Conservation (phyloP, 331 rosid genomes). For the Rhamnella rubrinervis region DNA sequence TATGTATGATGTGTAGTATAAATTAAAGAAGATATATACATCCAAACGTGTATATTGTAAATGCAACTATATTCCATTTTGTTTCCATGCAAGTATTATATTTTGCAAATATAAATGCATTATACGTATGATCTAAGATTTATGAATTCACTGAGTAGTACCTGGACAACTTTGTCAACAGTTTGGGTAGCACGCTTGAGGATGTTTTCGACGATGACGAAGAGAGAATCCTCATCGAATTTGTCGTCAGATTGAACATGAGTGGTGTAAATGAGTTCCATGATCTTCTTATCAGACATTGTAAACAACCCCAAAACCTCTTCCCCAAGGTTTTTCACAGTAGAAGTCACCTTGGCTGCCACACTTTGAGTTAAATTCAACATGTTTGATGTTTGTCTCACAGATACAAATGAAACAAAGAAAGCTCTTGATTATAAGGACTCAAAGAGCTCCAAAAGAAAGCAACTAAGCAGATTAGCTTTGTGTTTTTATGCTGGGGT, state of each 20-base stretch:
- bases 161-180: slow-evolving; percentile 54
- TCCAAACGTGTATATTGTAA: no score
- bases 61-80: no score
- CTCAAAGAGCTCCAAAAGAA: no score
- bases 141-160: neutral
- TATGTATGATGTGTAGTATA: no score
- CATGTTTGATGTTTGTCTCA: neutral
- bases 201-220: slow-evolving; percentile 36
- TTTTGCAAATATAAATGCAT: no score
- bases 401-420: no score
- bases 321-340: neutral
- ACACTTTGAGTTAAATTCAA: slow-evolving; percentile 11
- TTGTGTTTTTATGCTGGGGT: no score
- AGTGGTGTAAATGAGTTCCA: slow-evolving; percentile 46
- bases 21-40: no score
- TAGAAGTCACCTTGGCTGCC: neutral
- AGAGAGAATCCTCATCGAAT: slow-evolving; percentile 46
- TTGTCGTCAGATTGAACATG: slow-evolving; percentile 46
- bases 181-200: slow-evolving; percentile 45
- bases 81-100: no score
- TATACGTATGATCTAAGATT: no score
- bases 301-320: slow-evolving; percentile 13
- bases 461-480: no score
- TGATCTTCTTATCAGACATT: slow-evolving; percentile 50
- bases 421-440: no score